Evolutionary conservation across 768 basidiomycete genomes (phyloP), one percentile per base, ranked within the genome.

Genomic region (Hygrocybe coccinea): DNA sequence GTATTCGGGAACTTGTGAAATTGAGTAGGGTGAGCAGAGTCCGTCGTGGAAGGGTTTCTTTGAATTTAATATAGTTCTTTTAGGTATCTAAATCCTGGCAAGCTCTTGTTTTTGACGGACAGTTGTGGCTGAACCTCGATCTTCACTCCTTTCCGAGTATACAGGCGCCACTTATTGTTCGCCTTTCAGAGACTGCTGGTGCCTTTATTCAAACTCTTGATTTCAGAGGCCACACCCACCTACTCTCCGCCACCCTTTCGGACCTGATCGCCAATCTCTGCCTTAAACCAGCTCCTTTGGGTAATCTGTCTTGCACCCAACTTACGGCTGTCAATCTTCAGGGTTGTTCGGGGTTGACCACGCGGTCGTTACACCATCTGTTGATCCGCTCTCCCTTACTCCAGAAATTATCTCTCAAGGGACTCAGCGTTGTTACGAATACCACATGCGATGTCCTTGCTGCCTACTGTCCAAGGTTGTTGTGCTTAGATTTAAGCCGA

Each of bases 31-130:
- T 95, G 70, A 71, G 84, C 74, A 58, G 55, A 56, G 54, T 25
- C 41, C 39, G 43, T 36, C n/a, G 46, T 14, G n/a, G 29, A 19
- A 41, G 21, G 15, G 7, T 21, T 46, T 9, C 44, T 46, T 22
- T 8, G 17, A 46, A n/a, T 22, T 46, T 46, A 22, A 46, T 46
- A 19, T 46, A 19, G 3, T 22, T 12, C 12, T 5, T 41, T 53
- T 49, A 92, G 89, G 87, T 91, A 10, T 93, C 87, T 25, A 87
- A 81, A 65, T 64, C 75, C 9, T 95, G 92, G 91, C 83, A 80
- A 51, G 66, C 72, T 2, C 79, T 94, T 37, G 83, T 85, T 22
- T 83, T 86, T 61, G 93, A 95, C 66, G 92, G 92, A 12, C 89
- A 92, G 63, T 76, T 95, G n/a, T 95, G 93, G 93, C 63, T 71